phyloP scores from a whole-genome alignment of 305 asterid species.

The Fraxinus sp. region DNA sequence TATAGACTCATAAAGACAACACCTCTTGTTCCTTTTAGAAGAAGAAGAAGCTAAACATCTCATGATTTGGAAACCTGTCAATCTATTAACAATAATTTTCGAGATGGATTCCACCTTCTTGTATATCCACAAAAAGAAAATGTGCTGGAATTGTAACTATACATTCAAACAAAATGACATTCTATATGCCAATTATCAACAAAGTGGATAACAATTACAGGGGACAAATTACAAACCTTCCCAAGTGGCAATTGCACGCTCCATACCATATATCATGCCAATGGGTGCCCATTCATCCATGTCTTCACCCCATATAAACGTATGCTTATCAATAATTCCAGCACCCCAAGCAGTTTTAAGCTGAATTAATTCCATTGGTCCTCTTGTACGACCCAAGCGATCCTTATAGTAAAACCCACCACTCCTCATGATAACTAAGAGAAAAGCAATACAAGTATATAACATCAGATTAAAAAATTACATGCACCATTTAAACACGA shows the following conservation, averaged over 20 bases:
- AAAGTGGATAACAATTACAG: constrained; percentile 4
- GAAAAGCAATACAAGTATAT: constrained; percentile 10
- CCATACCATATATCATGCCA: constrained; percentile 85
- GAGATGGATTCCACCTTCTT: neutral
- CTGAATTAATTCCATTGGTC: constrained; percentile 90
- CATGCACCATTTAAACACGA: neutral
- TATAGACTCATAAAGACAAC: neutral
- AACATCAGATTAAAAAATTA: neutral
- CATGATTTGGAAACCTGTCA: neutral
- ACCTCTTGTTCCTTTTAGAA: neutral
- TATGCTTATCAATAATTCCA: constrained; percentile 86
- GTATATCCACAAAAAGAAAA: neutral
- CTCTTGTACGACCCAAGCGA: constrained; percentile 93
- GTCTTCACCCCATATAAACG: constrained; percentile 92
- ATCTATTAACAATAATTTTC: neutral
- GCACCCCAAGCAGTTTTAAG: constrained; percentile 97
- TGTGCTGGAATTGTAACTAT: neutral
- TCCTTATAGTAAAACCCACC: constrained; percentile 87
- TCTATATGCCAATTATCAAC: neutral
- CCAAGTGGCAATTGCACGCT: constrained; percentile 95
- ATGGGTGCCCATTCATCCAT: constrained; percentile 98
- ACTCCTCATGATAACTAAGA: constrained; percentile 78
- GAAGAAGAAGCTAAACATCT: neutral
- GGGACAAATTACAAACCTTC: constrained; percentile 60
- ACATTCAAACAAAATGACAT: neutral